phyloP scores from a whole-genome alignment of 2,329 filamentous ascomycete genomes.

The Sordariomycetes sp. region DNA sequence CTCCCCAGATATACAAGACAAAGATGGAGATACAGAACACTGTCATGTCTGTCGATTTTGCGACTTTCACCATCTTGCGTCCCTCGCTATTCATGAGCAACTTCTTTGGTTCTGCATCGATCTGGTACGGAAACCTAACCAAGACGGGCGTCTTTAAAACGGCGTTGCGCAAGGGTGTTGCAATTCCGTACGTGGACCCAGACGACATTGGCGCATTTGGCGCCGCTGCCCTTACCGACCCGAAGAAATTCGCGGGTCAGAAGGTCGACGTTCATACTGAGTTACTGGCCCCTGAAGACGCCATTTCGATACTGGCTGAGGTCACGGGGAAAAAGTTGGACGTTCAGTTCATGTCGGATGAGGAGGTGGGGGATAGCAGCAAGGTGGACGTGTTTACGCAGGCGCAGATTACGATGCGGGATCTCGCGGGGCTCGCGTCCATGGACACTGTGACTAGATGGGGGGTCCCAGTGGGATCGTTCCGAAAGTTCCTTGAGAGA shows the following conservation, averaged over 20 bases:
- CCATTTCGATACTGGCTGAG: slow-evolving; percentile 20
- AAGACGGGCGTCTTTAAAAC: slow-evolving; percentile 22
- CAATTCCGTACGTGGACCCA: slow-evolving; percentile 28
- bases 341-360: slow-evolving; percentile 22
- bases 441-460: slow-evolving; percentile 19
- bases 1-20: slow-evolving; percentile 16
- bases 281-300: slow-evolving; percentile 17
- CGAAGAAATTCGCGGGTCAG: slow-evolving; percentile 22
- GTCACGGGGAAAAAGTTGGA: slow-evolving; percentile 20
- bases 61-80: slow-evolving; percentile 32
- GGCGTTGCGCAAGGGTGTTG: slow-evolving; percentile 18
- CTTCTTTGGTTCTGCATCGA: slow-evolving; percentile 25
- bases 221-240: slow-evolving; percentile 26
- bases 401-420: slow-evolving; percentile 21
- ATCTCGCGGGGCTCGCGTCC: slow-evolving; percentile 20
- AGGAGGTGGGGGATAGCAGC: slow-evolving; percentile 20
- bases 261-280: slow-evolving; percentile 27
- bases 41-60: slow-evolving; percentile 20
- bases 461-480: slow-evolving; percentile 25
- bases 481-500: slow-evolving; percentile 26
- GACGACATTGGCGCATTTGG: slow-evolving; percentile 32
- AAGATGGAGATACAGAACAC: slow-evolving; percentile 28
- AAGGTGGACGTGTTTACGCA: slow-evolving; percentile 22
- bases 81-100: slow-evolving; percentile 39
- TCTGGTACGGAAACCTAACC: slow-evolving; percentile 23